These are phyloP conservation scores for Blumeria graminis DNA, from an alignment of 2,329 filamentous ascomycete genomes.

Conservation along the genomic window DNA sequence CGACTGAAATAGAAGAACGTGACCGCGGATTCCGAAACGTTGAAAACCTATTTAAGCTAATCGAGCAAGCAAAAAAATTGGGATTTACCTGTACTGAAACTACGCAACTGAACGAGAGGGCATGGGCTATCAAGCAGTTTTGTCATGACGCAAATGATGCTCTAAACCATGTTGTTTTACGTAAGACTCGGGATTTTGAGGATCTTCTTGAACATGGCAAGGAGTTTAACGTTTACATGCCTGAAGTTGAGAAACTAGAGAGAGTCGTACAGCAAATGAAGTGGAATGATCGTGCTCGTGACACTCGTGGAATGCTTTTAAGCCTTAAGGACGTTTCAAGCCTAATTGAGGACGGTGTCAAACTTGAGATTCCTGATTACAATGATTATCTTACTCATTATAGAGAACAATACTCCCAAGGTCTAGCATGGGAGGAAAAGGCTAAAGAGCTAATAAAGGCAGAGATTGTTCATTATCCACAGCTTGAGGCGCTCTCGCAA, in stretches of 20 bases:
- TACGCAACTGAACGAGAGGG: conserved; percentile 58
- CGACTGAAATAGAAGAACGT: conserved; percentile 61
- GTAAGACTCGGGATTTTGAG: conserved; percentile 53
- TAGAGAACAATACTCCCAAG: conserved; percentile 49
- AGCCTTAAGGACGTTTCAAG: conserved; percentile 56
- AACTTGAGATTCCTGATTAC: conserved; percentile 53
- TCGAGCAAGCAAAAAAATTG: conserved; percentile 62
- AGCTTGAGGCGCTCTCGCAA: conserved; percentile 71
- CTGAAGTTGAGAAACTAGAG: conserved; percentile 64
- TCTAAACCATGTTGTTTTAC: conserved; percentile 38
- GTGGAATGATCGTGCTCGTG: conserved; percentile 61
- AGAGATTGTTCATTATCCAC: conserved; percentile 77
- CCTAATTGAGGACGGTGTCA: conserved; percentile 52
- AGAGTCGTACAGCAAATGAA: conserved; percentile 61
- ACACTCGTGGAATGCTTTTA: conserved; percentile 37
- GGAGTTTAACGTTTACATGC: conserved; percentile 73
- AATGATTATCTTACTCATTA: conserved; percentile 61
- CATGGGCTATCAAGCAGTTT: conserved; percentile 63
- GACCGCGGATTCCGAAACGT: conserved; percentile 70
- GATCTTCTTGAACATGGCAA: conserved; percentile 78
- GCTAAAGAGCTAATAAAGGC: conserved; percentile 82
- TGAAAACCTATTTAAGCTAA: conserved; percentile 64
- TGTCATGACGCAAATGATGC: conserved; percentile 50
- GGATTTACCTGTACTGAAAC: conserved; percentile 91
- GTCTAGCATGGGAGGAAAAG: conserved; percentile 77